Base-by-base conservation (phyloP, 78 protist genomes). In the Tieghemostelium lacteum region DNA sequence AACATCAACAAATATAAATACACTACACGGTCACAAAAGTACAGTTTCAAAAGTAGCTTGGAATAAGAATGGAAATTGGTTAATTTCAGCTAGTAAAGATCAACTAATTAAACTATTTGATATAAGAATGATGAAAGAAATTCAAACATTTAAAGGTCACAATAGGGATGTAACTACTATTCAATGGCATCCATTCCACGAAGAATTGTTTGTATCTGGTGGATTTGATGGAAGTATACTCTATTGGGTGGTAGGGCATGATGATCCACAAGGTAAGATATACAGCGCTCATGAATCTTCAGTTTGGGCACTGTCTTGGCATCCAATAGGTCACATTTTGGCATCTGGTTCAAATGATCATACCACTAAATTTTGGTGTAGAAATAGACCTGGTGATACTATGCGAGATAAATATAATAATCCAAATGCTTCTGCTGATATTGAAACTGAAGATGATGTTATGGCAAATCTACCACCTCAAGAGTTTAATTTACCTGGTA, bases 291-390 rank as follows among this genome's bases (percentile, higher is more conserved):
- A 95, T 66, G 99, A 95, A 49, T 55, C 52, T 22, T 40, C 87
- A 58, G 94, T 98, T 40, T 95, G 96, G 96, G 63, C 62, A 4
- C 66, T 98, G 12, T 94, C 92, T 26, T 98, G 98, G 98, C 99
- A 98, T 63, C 99, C 99, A 22, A 63, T 97, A 37, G 99, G 99
- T 6, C 98, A 97, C 73, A 77, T 97, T 22, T 57, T 98, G 29
- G 80, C 88, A 28, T 66, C 95, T 39, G 95, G 93, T 40, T 60
- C 94, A 24, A 88, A 94, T 42, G 99, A 97, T 75, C 71, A 62
- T 61, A 39, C 94, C 16, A 66, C 93, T 36, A 98, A 97, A 76
- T 97, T 98, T 49, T 97, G 98, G 98, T 29, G 78, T 45, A 62
- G 97, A 36, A 88, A 75, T 39, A 39, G 95, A 42, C 96, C 95